Evolutionary conservation across 2,329 filamentous ascomycete species (phyloP).

Genomic region (Colletotrichum simmondsii): DNA sequence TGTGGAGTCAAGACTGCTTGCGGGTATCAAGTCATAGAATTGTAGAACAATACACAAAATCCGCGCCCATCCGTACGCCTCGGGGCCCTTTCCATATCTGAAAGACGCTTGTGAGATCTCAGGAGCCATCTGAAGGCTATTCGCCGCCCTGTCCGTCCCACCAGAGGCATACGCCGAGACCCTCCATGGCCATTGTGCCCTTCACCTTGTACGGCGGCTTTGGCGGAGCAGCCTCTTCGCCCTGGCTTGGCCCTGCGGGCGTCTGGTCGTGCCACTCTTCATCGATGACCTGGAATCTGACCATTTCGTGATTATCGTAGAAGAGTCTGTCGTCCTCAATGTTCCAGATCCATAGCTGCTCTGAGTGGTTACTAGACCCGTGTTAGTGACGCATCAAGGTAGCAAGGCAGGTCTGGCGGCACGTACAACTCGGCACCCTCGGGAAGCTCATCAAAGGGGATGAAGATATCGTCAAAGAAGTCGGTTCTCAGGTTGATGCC

Average conservation of each 20-base stretch:
- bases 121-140: slow-evolving; percentile 14
- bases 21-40: slow-evolving; percentile 55
- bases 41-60: slow-evolving; percentile 25
- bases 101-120: neutral
- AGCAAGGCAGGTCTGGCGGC: neutral
- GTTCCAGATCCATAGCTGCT: slow-evolving; percentile 88
- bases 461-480: slow-evolving; percentile 93
- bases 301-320: slow-evolving; percentile 90
- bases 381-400: slow-evolving; percentile 37
- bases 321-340: slow-evolving; percentile 80
- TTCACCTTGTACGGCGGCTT: slow-evolving; percentile 79
- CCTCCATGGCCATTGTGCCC: slow-evolving; percentile 72
- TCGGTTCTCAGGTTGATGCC: slow-evolving; percentile 86
- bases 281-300: slow-evolving; percentile 84
- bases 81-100: neutral
- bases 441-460: slow-evolving; percentile 79
- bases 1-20: slow-evolving; percentile 85
- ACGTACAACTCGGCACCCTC: slow-evolving; percentile 81
- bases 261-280: slow-evolving; percentile 94
- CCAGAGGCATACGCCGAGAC: slow-evolving; percentile 72
- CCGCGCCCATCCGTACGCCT: slow-evolving; percentile 3
- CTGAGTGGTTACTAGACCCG: slow-evolving; percentile 71
- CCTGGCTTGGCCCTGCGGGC: slow-evolving; percentile 73
- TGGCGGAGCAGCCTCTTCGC: slow-evolving; percentile 68
- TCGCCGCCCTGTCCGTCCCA: slow-evolving; percentile 57